phyloP scores from a whole-genome alignment of 495 filamentous ascomycete genomes.

The Glarea lozoyensis region DNA sequence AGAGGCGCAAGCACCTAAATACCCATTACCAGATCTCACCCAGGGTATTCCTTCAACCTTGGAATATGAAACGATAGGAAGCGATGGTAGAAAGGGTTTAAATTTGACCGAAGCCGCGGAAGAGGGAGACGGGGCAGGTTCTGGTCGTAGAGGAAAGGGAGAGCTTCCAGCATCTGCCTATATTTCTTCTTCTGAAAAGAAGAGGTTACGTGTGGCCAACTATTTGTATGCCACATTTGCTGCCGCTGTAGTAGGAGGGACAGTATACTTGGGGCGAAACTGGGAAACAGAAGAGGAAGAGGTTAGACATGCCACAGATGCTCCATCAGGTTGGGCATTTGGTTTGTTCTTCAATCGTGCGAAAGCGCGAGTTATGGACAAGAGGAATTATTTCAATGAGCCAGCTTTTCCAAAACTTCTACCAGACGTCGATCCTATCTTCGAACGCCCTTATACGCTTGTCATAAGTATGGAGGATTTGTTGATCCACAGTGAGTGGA shows the following conservation, averaged over 20 bases:
- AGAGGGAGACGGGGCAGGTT: conserved; percentile 37
- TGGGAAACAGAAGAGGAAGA: conserved; percentile 72
- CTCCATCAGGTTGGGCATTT: conserved; percentile 52
- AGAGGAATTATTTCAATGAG: conserved; percentile 87
- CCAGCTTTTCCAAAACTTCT: conserved; percentile 91
- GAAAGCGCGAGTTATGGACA: conserved; percentile 60
- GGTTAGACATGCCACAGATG: conserved; percentile 52
- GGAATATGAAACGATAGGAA: conserved; percentile 54
- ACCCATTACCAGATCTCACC: conserved; percentile 76
- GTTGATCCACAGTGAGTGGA: conserved; percentile 89
- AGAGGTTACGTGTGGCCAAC: conserved; percentile 61
- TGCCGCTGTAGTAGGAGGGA: conserved; percentile 39
- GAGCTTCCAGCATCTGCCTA: conserved; percentile 77
- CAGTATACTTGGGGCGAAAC: conserved; percentile 66
- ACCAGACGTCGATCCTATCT: conserved; percentile 74
- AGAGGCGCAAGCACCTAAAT: conserved; percentile 31
- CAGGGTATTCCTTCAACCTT: conserved; percentile 88
- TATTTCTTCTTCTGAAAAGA: conserved; percentile 79
- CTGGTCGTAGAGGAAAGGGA: conserved; percentile 35
- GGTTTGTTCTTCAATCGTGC: conserved; percentile 69
- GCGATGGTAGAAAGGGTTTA: conserved; percentile 28
- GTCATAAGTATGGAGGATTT: conserved; percentile 90
- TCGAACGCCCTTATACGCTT: conserved; percentile 83
- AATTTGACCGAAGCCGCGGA: conserved; percentile 51
- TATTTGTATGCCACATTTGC: conserved; percentile 46